phyloP scores from a whole-genome alignment of 805 yeast species.

The Yarrowia sp. region DNA sequence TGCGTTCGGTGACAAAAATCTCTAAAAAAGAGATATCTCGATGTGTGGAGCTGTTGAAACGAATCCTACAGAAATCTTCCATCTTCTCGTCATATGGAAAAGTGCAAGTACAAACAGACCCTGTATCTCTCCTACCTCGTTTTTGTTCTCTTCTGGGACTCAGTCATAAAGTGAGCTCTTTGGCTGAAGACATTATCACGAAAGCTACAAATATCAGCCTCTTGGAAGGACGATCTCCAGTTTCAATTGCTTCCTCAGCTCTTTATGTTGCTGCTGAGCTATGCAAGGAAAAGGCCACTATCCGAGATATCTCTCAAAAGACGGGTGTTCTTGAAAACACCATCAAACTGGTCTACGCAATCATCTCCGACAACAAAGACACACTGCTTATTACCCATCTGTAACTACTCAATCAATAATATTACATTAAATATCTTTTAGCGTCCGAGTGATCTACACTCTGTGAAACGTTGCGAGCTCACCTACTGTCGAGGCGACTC shows the following conservation, averaged over 20 bases:
- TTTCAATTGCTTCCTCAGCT: neutral
- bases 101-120: neutral
- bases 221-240: neutral
- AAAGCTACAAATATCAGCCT: neutral
- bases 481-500: slow-evolving; percentile 24
- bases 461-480: neutral
- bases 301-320: neutral
- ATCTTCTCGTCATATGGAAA: neutral
- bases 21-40: neutral
- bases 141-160: neutral
- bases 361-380: too few relatives aligned
- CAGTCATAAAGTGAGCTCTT: neutral
- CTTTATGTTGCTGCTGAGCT: neutral
- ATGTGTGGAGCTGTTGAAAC: neutral
- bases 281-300: too few relatives aligned
- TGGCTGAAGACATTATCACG: neutral
- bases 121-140: neutral
- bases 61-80: neutral
- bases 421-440: slow-evolving; percentile 29
- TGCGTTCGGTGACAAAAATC: neutral
- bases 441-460: slow-evolving; percentile 20
- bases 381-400: too few relatives aligned
- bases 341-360: neutral
- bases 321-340: neutral
- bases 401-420: slow-evolving; percentile 9